phyloP scores from a whole-genome alignment of 2,329 filamentous ascomycete species.

The Aureobasidium melanogenum region DNA sequence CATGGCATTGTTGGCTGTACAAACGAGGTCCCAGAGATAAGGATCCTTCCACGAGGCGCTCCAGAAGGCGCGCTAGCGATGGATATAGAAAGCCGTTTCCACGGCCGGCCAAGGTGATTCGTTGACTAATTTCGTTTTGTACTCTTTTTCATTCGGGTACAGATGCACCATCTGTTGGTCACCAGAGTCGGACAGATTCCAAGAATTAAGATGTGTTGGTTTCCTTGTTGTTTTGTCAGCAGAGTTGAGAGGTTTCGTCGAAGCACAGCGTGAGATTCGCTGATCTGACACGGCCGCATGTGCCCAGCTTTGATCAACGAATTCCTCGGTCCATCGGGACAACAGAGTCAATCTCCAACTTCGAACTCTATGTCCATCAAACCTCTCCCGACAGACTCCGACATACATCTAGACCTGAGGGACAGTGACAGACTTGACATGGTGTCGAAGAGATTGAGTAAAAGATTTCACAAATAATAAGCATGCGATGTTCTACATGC shows the following conservation, averaged over 20 bases:
- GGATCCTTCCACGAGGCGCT: slow-evolving; percentile 8
- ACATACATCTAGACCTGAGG: not conserved
- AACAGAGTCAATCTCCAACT: not conserved
- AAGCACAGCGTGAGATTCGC: not conserved
- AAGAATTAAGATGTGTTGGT: too few relatives aligned
- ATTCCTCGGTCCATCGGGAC: not conserved
- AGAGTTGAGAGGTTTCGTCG: not conserved
- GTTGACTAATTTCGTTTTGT: slow-evolving; percentile 10
- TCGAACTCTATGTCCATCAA: too few relatives aligned
- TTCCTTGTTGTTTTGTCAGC: slow-evolving; percentile 1
- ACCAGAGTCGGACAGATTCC: not conserved
- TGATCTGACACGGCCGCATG: not conserved
- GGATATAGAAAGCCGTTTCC: slow-evolving; percentile 5
- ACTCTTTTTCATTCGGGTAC: not conserved
- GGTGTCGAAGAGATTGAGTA: not conserved
- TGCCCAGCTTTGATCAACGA: not conserved
- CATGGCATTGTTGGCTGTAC: slow-evolving; percentile 1
- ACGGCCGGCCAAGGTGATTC: not conserved
- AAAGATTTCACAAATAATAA: not conserved
- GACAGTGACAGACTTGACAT: not conserved
- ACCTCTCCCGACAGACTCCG: not conserved
- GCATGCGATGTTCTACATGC: not conserved
- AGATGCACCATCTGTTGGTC: not conserved
- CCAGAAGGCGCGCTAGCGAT: not conserved
- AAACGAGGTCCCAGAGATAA: slow-evolving; percentile 5